Evolutionary conservation across 108 stramenopile genomes (phyloP).

Genomic region (Skeletonema potamos): DNA sequence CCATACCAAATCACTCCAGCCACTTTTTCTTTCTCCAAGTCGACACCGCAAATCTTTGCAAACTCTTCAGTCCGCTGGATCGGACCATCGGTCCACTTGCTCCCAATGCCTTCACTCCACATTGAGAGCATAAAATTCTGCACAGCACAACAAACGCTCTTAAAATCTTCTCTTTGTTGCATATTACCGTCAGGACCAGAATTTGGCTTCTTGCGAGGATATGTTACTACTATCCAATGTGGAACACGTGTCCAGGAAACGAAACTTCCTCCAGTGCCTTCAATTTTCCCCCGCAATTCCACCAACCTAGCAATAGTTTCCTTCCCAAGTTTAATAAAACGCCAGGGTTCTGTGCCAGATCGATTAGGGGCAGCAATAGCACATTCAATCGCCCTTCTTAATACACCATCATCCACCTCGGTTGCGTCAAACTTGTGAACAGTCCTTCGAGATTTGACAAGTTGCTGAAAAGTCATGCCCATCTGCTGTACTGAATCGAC

Average conservation of each 20-base stretch:
- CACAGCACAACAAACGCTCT: slow-evolving; percentile 60
- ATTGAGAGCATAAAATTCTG: slow-evolving; percentile 70
- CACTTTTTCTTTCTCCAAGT: slow-evolving; percentile 53
- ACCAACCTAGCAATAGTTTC: slow-evolving; percentile 57
- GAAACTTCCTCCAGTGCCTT: slow-evolving; percentile 28
- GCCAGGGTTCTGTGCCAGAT: slow-evolving; percentile 64
- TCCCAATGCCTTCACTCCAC: slow-evolving; percentile 73
- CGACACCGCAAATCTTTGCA: slow-evolving; percentile 64
- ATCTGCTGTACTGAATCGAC: slow-evolving; percentile 53
- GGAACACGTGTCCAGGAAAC: slow-evolving; percentile 57
- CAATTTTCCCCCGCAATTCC: slow-evolving; percentile 31
- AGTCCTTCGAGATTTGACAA: slow-evolving; percentile 60
- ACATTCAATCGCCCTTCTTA: slow-evolving; percentile 63
- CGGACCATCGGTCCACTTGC: slow-evolving; percentile 75
- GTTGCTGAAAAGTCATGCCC: slow-evolving; percentile 47
- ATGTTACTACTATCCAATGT: slow-evolving; percentile 74
- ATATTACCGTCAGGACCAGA: slow-evolving; percentile 48
- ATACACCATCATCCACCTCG: slow-evolving; percentile 58
- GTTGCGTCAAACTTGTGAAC: slow-evolving; percentile 65
- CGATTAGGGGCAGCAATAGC: slow-evolving; percentile 76
- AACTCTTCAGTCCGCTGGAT: slow-evolving; percentile 68
- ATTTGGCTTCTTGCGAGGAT: slow-evolving; percentile 21
- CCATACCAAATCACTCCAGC: slow-evolving; percentile 74
- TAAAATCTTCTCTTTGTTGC: slow-evolving; percentile 59
- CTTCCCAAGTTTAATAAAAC: slow-evolving; percentile 64